These are phyloP conservation scores for Oxyria digyna DNA, from an alignment of 148 eudicot species.

Conservation along the genomic window DNA sequence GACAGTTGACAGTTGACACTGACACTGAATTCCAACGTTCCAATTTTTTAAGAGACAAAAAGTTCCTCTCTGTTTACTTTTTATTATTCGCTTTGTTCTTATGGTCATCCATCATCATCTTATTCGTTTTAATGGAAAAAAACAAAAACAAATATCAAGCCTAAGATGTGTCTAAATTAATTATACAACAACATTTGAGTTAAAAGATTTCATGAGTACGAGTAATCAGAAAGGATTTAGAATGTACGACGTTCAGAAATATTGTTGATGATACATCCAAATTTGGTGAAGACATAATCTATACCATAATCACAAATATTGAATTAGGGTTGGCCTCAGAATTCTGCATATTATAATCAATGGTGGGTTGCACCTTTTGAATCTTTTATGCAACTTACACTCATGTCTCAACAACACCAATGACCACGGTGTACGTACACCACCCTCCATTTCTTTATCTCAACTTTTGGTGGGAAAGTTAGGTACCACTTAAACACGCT, in stretches of 20 bases:
- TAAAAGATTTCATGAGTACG: too few relatives aligned
- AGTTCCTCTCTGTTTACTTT: neutral
- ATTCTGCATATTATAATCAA: neutral
- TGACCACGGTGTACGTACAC: neutral
- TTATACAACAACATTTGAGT: too few relatives aligned
- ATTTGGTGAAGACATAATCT: too few relatives aligned
- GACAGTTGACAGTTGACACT: neutral
- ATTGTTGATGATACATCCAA: too few relatives aligned
- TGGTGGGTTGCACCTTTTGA: neutral
- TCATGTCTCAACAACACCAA: neutral
- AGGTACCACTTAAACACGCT: too few relatives aligned
- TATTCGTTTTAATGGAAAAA: too few relatives aligned
- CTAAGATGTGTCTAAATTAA: too few relatives aligned
- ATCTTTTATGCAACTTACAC: neutral
- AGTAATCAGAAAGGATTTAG: too few relatives aligned
- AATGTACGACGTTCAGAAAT: too few relatives aligned
- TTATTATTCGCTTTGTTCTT: neutral
- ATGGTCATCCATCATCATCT: too few relatives aligned
- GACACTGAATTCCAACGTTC: constrained; percentile 5
- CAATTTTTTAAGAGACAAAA: neutral
- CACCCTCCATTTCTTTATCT: neutral
- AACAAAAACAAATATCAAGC: too few relatives aligned
- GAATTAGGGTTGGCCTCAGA: neutral
- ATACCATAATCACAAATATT: too few relatives aligned
- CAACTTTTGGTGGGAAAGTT: constrained; percentile 1